Conservation (phyloP, 495 filamentous ascomycete genomes). For the Lineolata rhizophorae region DNA sequence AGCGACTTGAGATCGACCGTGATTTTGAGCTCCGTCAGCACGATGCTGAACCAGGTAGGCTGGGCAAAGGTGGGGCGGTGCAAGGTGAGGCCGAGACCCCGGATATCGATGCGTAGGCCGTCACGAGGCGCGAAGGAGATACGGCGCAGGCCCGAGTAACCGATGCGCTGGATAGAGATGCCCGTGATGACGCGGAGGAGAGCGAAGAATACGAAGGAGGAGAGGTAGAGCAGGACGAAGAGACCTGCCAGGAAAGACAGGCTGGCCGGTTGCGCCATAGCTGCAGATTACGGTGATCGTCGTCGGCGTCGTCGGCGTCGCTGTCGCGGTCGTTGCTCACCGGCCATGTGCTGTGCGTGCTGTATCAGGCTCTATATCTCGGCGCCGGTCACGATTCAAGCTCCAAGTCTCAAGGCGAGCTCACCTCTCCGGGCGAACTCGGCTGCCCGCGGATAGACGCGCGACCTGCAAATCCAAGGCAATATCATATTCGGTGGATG, state of each 20-base stretch:
- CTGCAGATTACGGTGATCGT: no score
- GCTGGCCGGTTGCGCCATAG: slow-evolving; percentile 32
- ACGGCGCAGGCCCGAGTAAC: slow-evolving; percentile 74
- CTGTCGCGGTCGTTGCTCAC: no score
- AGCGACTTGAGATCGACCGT: slow-evolving; percentile 53
- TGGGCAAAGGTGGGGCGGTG: slow-evolving; percentile 91
- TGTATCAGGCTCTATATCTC: no score
- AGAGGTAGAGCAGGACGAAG: slow-evolving; percentile 67
- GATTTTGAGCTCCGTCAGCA: slow-evolving; percentile 63
- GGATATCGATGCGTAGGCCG: slow-evolving; percentile 73
- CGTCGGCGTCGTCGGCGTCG: no score
- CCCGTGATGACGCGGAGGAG: slow-evolving; percentile 81
- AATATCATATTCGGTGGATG: no score
- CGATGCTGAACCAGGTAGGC: slow-evolving; percentile 88
- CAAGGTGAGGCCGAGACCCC: slow-evolving; percentile 65
- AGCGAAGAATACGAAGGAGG: slow-evolving; percentile 82
- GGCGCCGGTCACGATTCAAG: no score
- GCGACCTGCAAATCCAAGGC: no score
- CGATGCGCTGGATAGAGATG: slow-evolving; percentile 85
- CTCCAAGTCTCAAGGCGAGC: no score
- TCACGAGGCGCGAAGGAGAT: slow-evolving; percentile 71
- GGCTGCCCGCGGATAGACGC: no score
- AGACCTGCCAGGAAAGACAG: slow-evolving; percentile 71
- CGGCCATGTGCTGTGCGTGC: no score
- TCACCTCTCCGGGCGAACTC: no score